A percentile compares a stretch with the other conserved stretches of the same genome.
phyloP scores from a whole-genome alignment of 2,329 filamentous ascomycete species.

The Paraphoma chrysanthemicola region DNA sequence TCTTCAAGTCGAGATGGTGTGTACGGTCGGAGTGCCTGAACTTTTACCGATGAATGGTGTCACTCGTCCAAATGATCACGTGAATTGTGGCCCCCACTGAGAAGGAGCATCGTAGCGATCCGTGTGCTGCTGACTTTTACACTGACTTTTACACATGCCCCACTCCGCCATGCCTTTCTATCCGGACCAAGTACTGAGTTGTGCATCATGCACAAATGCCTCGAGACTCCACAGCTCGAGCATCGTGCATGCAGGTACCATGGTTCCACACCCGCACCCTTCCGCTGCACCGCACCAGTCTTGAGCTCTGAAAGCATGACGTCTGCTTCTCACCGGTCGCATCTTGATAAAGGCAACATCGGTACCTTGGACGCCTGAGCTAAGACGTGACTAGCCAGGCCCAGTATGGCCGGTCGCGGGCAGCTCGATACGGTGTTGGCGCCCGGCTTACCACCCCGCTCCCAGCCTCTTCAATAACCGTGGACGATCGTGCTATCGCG shows the following conservation, averaged over 20 bases:
- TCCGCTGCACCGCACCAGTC: not conserved
- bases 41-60: not conserved
- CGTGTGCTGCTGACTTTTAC: not conserved
- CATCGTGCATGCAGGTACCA: not conserved
- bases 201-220: not conserved
- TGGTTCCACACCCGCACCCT: not conserved
- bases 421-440: not conserved
- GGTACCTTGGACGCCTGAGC: not conserved
- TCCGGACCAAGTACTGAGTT: not conserved
- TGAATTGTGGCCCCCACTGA: not conserved
- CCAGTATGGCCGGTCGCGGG: not conserved
- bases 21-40: not conserved
- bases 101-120: not conserved
- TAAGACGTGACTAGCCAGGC: constrained; percentile 1
- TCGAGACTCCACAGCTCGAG: not conserved
- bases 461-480: not conserved
- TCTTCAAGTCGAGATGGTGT: not conserved
- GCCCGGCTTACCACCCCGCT: constrained; percentile 1
- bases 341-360: constrained; percentile 2
- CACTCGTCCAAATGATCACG: not conserved
- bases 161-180: not conserved
- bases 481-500: not conserved
- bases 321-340: constrained; percentile 11
- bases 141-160: not conserved
- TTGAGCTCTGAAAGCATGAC: constrained; percentile 5